phyloP scores from a whole-genome alignment of 2,329 filamentous ascomycete species.

The Microdochium trichocladiopsis region DNA sequence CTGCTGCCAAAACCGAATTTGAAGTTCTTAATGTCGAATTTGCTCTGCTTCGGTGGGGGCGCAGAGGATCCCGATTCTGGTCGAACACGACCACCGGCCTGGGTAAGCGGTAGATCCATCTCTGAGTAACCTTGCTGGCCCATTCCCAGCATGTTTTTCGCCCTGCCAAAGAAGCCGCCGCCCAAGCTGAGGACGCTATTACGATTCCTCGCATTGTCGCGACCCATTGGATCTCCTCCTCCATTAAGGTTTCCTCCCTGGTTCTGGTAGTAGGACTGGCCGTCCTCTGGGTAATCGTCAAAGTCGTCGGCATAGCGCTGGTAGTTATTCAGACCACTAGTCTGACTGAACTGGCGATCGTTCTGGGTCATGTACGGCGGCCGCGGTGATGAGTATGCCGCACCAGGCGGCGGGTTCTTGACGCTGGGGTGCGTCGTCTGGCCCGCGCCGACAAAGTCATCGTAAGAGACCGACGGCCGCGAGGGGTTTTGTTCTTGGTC shows the following conservation, averaged over 20 bases:
- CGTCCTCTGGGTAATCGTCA: slow-evolving; percentile 75
- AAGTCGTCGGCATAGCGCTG: slow-evolving; percentile 83
- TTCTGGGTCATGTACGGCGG: slow-evolving; percentile 34
- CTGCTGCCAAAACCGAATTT: slow-evolving; percentile 85
- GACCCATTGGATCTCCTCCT: slow-evolving; percentile 33
- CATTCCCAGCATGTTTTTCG: slow-evolving; percentile 89
- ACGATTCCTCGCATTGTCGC: slow-evolving; percentile 60
- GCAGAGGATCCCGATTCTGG: slow-evolving; percentile 16
- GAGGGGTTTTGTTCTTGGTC: slow-evolving; percentile 50
- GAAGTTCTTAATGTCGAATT: slow-evolving; percentile 69
- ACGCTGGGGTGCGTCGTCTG: slow-evolving; percentile 40
- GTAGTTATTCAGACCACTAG: slow-evolving; percentile 80
- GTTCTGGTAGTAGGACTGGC: slow-evolving; percentile 76
- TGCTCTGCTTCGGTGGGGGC: slow-evolving; percentile 37
- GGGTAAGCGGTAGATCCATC: slow-evolving; percentile 94
- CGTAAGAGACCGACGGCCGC: slow-evolving; percentile 86
- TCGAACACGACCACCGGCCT: slow-evolving; percentile 46
- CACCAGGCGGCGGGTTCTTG: slow-evolving; percentile 26
- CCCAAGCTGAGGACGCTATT: slow-evolving; percentile 87
- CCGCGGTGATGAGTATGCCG: slow-evolving; percentile 15
- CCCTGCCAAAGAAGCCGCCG: slow-evolving; percentile 76
- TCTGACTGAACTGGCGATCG: slow-evolving; percentile 58
- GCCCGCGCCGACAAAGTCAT: slow-evolving; percentile 79
- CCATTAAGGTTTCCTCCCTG: slow-evolving; percentile 41
- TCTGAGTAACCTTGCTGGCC: slow-evolving; percentile 77